Base-by-base conservation (phyloP, 192 early-diverging fungal species). In the Paraglomus brasilianum region DNA sequence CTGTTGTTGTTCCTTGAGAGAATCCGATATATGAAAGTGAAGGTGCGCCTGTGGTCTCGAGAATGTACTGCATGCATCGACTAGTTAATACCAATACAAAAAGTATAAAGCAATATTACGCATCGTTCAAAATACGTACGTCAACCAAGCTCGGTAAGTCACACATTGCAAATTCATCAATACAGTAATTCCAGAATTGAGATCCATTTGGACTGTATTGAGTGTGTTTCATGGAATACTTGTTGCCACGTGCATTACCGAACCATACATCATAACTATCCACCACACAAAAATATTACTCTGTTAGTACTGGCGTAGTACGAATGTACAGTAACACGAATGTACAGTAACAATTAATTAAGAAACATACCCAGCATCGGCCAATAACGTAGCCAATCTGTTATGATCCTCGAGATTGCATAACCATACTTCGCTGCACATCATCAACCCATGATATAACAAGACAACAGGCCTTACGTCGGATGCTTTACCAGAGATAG, bases 21-120 rank as follows among this genome's bases (percentile, higher is more conserved):
- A 96, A 98, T n/a, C 96, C 96, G 67, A 98, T 91, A 77, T 95
- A 98, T 1, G 93, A 87, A 42, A 98, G 77, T 30, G 84, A 85
- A n/a, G 81, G 77, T 2, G 84, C 90, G 0, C 91, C 92, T 21
- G 96, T 97, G 39, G 81, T 84, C 39, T 82, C 78, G 49, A 98
- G 79, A 55, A 98, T 94, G 76, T 94, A 93, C 82, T 89, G 51
- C 30, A 42, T 39, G 8, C 2, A 30, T 51, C 19, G 38, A 56
- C 14, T 14, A 17, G 47, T 6, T 24, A 77, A 66, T 52, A 56
- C 1, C 15, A 21, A 69, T 56, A 39, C 5, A 17, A 14, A 17
- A 14, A 19, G 15, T 19, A 1, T 50, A 17, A 50, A 17, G 49
- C 19, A 17, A 17, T 1, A 50, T 50, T 15, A 17, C 1, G 15